A percentile compares a stretch with the other conserved stretches of the same genome.
Conservation (phyloP, 441 rosid genomes). For the Breynia disticha region DNA sequence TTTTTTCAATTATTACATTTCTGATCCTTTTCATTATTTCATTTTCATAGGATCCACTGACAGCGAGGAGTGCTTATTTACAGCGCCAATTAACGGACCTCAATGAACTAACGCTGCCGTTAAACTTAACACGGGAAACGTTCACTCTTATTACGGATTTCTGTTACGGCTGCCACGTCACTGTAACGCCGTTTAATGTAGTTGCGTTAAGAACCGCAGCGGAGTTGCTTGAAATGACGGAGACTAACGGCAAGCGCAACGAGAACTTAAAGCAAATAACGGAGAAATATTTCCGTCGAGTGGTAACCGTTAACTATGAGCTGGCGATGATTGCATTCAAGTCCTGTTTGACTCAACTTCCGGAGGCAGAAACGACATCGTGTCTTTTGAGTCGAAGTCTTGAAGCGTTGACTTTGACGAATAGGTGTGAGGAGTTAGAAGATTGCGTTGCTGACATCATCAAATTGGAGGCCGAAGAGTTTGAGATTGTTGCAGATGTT, state of each 20-base stretch:
- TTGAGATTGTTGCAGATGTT: constrained; percentile 41
- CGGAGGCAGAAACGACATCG: constrained; percentile 68
- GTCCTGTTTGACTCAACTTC: constrained; percentile 53
- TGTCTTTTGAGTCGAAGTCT: constrained; percentile 46
- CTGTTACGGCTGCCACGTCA: constrained; percentile 47
- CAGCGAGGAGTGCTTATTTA: constrained; percentile 49
- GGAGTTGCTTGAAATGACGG: constrained; percentile 56
- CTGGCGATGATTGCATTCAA: constrained; percentile 42
- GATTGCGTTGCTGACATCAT: constrained; percentile 39
- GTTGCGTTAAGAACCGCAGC: constrained; percentile 55
- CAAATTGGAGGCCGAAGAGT: constrained; percentile 36
- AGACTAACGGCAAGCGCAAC: constrained; percentile 24
- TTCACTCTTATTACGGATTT: constrained; percentile 49
- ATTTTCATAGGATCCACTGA: constrained; percentile 59
- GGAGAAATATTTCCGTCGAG: constrained; percentile 52
- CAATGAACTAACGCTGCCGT: constrained; percentile 56
- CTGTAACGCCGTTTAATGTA: constrained; percentile 64
- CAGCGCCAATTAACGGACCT: constrained; percentile 49
- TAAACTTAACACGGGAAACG: constrained; percentile 60
- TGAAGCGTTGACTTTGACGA: constrained; percentile 29
- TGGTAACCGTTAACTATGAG: constrained; percentile 31
- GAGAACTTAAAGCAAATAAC: constrained; percentile 42
- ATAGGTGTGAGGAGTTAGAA: constrained; percentile 27
- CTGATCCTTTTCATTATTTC: constrained; percentile 2
- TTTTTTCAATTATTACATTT: background rate